Evolutionary conservation across 1,139 yeast genomes (phyloP).

Genomic region (Magnusiomyces suaveolens): DNA sequence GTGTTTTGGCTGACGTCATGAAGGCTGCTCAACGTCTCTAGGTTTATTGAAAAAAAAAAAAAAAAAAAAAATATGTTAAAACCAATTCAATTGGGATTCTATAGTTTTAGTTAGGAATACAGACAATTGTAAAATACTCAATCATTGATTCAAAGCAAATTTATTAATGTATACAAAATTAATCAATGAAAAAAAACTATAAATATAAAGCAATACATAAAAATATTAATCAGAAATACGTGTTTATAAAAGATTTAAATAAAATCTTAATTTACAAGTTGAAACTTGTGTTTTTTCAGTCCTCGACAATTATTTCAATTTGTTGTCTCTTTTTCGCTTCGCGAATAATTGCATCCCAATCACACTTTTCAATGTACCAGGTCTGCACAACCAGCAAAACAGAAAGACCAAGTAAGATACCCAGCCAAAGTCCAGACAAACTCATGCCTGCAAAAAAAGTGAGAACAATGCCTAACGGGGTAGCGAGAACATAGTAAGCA

Average conservation of each 20-base stretch:
- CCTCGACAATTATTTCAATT: constrained; percentile 2
- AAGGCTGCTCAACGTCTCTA: constrained; percentile 77
- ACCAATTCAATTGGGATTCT: too few relatives aligned
- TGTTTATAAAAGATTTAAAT: too few relatives aligned
- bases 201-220: too few relatives aligned
- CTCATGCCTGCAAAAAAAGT: constrained; percentile 47
- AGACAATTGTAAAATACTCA: too few relatives aligned
- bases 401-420: constrained; percentile 68
- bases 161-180: too few relatives aligned
- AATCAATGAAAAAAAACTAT: too few relatives aligned
- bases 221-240: too few relatives aligned
- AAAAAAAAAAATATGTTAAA: too few relatives aligned
- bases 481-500: constrained; percentile 59
- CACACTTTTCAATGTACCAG: constrained; percentile 40
- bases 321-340: constrained; percentile 32
- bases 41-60: too few relatives aligned
- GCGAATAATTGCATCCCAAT: constrained; percentile 44
- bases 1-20: constrained; percentile 87
- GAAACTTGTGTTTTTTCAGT: not conserved
- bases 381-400: constrained; percentile 57
- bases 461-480: constrained; percentile 60
- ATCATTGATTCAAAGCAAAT: too few relatives aligned
- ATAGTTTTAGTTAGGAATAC: too few relatives aligned
- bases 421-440: constrained; percentile 78
- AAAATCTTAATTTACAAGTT: too few relatives aligned